Conservation (phyloP, 345 rosid genomes). For the Acer yangbiense region DNA sequence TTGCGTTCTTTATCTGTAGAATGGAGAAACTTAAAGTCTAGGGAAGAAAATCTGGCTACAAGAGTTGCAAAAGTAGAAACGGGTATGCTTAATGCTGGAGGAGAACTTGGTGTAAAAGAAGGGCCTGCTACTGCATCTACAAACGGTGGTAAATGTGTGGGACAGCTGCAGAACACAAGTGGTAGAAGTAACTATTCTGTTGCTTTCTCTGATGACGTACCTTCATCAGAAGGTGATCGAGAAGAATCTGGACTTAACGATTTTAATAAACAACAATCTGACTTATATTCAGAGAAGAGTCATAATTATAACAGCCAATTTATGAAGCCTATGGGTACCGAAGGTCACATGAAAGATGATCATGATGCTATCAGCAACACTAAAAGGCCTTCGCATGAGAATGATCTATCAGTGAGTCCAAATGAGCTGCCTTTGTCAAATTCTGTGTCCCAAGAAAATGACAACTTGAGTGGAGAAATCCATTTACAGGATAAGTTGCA, state of each 20-base stretch:
- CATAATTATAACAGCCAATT: slow-evolving; percentile 21
- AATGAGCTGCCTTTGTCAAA: slow-evolving; percentile 38
- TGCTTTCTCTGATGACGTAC: slow-evolving; percentile 34
- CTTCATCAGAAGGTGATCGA: slow-evolving; percentile 29
- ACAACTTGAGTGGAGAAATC: slow-evolving; percentile 36
- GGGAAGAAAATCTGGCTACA: slow-evolving; percentile 62
- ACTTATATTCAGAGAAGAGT: slow-evolving; percentile 30
- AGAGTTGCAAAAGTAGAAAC: slow-evolving; percentile 60
- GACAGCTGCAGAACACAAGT: slow-evolving; percentile 24
- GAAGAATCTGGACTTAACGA: slow-evolving; percentile 36
- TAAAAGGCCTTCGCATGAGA: slow-evolving; percentile 33
- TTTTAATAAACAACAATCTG: slow-evolving; percentile 28
- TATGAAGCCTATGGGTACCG: slow-evolving; percentile 26
- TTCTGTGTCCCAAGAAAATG: slow-evolving; percentile 38
- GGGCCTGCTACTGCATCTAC: slow-evolving; percentile 30
- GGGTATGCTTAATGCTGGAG: slow-evolving; percentile 37
- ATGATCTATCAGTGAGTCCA: slow-evolving; percentile 34
- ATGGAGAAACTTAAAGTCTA: slow-evolving; percentile 68
- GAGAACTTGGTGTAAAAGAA: slow-evolving; percentile 41
- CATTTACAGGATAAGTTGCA: slow-evolving; percentile 37
- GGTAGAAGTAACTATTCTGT: slow-evolving; percentile 24
- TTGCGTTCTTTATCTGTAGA: slow-evolving; percentile 67
- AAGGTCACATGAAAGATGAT: slow-evolving; percentile 30
- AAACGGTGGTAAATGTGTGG: slow-evolving; percentile 24
- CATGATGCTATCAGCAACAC: slow-evolving; percentile 29